phyloP scores from a whole-genome alignment of 169 alveolate genomes.

The Eimeria zaria region DNA sequence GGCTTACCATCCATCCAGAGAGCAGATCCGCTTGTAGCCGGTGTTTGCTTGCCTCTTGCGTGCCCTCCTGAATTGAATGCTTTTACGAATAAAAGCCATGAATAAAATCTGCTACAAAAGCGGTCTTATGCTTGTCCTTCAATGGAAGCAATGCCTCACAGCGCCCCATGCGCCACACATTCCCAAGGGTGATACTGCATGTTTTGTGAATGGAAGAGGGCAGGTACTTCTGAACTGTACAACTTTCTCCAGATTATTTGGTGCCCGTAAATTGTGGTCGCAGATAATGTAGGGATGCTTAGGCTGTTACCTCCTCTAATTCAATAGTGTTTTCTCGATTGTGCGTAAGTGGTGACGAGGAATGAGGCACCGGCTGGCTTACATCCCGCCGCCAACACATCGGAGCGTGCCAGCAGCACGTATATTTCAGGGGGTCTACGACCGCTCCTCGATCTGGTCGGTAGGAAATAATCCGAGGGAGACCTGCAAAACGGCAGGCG shows the following conservation, averaged over 20 bases:
- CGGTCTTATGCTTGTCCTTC: not conserved
- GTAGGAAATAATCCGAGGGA: not conserved
- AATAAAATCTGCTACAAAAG: not conserved
- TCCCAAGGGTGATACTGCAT: not conserved
- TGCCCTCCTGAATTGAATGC: not conserved
- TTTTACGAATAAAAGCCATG: not conserved
- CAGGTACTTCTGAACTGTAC: not conserved
- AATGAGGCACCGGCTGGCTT: not conserved
- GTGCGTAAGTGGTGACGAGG: not conserved
- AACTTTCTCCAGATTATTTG: not conserved
- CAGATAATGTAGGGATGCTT: too few relatives aligned
- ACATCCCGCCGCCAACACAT: not conserved
- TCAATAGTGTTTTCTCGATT: not conserved
- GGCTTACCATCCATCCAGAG: not conserved
- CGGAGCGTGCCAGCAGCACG: not conserved
- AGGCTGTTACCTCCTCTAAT: not conserved
- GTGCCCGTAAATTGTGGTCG: not conserved
- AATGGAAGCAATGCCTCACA: not conserved
- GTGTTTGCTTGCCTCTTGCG: conserved; percentile 9
- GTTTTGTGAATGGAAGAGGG: not conserved
- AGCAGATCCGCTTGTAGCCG: not conserved
- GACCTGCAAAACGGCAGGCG: not conserved
- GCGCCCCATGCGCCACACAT: not conserved
- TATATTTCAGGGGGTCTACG: not conserved
- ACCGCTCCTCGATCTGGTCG: not conserved